Conservation (phyloP, 1,139 yeast genomes). For the Yamadazyma atmosphaerica region DNA sequence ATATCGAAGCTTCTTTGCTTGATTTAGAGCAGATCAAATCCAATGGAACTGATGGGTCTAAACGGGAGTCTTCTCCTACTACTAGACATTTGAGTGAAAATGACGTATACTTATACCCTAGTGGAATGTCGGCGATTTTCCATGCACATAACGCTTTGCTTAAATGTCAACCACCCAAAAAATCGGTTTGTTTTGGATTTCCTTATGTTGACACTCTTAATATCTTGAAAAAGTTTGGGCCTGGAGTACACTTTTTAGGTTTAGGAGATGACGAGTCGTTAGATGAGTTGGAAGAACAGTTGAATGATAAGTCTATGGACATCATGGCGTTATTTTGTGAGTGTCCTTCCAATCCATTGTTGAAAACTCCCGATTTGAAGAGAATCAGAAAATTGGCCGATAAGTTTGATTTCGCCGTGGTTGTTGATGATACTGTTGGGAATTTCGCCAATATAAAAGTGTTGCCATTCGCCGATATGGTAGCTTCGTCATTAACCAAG, state of each 20-base stretch:
- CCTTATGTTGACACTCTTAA: constrained; percentile 93
- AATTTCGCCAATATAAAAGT: constrained; percentile 84
- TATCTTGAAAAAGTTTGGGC: constrained; percentile 85
- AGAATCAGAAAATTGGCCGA: constrained; percentile 66
- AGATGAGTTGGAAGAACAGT: constrained; percentile 58
- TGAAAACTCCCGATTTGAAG: constrained; percentile 76
- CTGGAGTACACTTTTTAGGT: constrained; percentile 82
- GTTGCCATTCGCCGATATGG: constrained; percentile 78
- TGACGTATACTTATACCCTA: constrained; percentile 81
- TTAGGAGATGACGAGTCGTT: constrained; percentile 77
- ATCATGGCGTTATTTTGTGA: constrained; percentile 81
- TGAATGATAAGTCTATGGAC: constrained; percentile 62
- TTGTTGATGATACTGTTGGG: constrained; percentile 93
- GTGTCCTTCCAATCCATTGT: constrained; percentile 89
- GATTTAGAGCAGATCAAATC: constrained; percentile 1
- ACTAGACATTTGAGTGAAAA: constrained; percentile 31
- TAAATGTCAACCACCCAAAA: constrained; percentile 37
- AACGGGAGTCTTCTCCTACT: neutral
- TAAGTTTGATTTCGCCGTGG: constrained; percentile 70
- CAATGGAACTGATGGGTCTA: constrained; percentile 18
- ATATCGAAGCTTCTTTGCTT: constrained; percentile 22
- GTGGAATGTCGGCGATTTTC: constrained; percentile 93
- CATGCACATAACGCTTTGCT: constrained; percentile 73
- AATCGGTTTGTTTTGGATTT: constrained; percentile 90
- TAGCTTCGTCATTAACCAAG: constrained; percentile 85